Percentiles rank a stretch among this genome's conserved stretches.
These are phyloP conservation scores for Vitis labrusca DNA, from an alignment of 164 flowering plant genomes.

Conservation along the genomic window DNA sequence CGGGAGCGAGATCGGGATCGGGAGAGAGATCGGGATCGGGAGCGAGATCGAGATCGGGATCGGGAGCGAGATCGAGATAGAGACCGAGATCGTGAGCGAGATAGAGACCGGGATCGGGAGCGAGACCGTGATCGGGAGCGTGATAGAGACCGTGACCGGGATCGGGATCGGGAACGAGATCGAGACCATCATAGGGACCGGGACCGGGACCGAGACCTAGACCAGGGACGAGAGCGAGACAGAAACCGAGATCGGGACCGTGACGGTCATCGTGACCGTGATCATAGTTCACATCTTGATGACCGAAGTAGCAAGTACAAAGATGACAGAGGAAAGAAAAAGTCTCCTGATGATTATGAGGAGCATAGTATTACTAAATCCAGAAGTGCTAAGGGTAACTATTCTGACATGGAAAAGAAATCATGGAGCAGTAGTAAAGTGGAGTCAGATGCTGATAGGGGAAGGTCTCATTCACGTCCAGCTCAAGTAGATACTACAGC, in stretches of 20 bases:
- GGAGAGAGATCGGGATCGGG: conserved; percentile 6
- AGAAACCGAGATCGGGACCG: too few relatives aligned
- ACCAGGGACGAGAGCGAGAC: not conserved
- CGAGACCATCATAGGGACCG: conserved; percentile 9
- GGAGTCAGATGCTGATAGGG: conserved; percentile 29
- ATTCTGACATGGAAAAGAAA: conserved; percentile 25
- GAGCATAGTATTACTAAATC: conserved; percentile 20
- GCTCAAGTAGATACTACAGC: conserved; percentile 14
- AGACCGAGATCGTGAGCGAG: conserved; percentile 8
- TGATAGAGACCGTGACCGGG: conserved; percentile 9
- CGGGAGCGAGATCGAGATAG: not conserved
- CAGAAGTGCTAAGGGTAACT: conserved; percentile 14
- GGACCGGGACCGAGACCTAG: conserved; percentile 7
- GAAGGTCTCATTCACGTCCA: conserved; percentile 29
- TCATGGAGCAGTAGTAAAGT: conserved; percentile 19
- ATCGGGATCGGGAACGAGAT: conserved; percentile 17
- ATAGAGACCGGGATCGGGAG: conserved; percentile 6
- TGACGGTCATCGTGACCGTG: not conserved
- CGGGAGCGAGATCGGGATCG: conserved; percentile 3
- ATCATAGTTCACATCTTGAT: conserved; percentile 22
- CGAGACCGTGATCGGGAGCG: conserved; percentile 3
- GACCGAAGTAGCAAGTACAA: conserved; percentile 19
- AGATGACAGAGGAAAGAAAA: conserved; percentile 32
- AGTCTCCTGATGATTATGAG: conserved; percentile 32
- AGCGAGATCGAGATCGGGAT: conserved; percentile 15